Base-by-base conservation (phyloP, 345 rosid genomes). In the Streptanthus diversifolius region DNA sequence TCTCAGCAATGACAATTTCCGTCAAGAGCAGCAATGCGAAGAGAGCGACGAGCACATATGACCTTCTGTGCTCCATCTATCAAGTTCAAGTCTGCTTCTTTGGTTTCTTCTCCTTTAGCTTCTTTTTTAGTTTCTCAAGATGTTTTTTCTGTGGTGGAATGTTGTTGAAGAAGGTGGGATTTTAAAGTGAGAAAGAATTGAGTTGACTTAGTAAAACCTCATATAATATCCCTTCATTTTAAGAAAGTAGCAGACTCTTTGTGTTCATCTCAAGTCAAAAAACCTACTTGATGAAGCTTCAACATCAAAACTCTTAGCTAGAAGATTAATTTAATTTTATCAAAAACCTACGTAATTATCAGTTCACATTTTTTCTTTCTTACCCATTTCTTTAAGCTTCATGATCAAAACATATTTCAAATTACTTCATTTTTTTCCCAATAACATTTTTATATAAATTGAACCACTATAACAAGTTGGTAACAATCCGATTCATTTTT, bases 11-110 rank as follows among this genome's bases (percentile, higher is more conserved):
- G 71, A 70, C 71, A 39, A 56, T 48, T 13, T 80, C 85, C 3
- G 69, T 72, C 59, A 77, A 74, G 15, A 86, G 51, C 35, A 88
- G 36, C 52, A 84, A 43, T 35, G 80, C 68, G 27, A 85, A 72
- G 63, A 84, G 18, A 29, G 80, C 75, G 10, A 70, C 76, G 13
- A 76, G 72, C 76, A 70, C 80, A 30, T 76, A 76, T 27, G 80
- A 56, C 78, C 56, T 59, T 52, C 59, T 70, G 80, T 9, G 52
- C 70, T 61, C 81, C 81, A 78, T 78, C 5, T 70, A 30, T 45
- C 53, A 54, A 56, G 11, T 44, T 27, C n/a, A 58, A 64, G 40
- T 63, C 52, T 71, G 48, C 53, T 27, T 32, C 13, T 43, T 29
- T 43, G 60, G 77, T 65, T 77, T 71, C n/a, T 49, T 40, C 47